Base-by-base conservation (phyloP, 139 green algal genomes). In the Dunaliella primolecta region DNA sequence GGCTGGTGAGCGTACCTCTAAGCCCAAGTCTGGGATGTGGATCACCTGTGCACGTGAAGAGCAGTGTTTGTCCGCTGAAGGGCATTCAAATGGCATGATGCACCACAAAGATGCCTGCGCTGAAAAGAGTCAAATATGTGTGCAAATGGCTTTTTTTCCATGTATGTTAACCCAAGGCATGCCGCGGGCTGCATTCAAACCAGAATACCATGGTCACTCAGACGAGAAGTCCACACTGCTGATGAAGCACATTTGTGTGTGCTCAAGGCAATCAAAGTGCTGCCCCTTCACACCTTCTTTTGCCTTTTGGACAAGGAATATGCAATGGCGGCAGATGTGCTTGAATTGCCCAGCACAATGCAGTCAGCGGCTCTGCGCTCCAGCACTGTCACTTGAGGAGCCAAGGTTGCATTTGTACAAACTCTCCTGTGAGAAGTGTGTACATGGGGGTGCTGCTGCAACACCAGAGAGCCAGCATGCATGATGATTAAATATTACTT, bases 281-380 rank as follows among this genome's bases (percentile, higher is more conserved):
- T 31, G 33, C 30, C 23, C 81, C 11, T 3, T 24, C 71, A n/a
- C 30, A 89, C 89, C 87, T 93, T 93, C 36, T 87, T 91, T 57
- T 87, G 86, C 0, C 84, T 36, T 20, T 81, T 72, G 11, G 87
- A 84, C 0, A 93, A 75, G 0, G 84, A 86, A 38, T 88, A 88
- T 32, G 87, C 87, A 32, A 83, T 76, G 11, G 83, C 81, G 20
- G 85, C 29, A 0, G 87, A 86, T 20, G 84, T 30, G 33, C 33
- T 37, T 75, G 84, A 85, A 55, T 30, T n/a, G 21, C 89, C 89
- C 1, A 93, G 46, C 1, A 93, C 86, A 3, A 88, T 84, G 1
- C 91, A 81, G 34, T 93, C 89, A 1, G 84, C 86, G 0, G 86
- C 86, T 15, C 87, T 75, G 0, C 86, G 84, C 82, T 93, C 89